Evolutionary conservation across 1,284 basidiomycete genomes (phyloP), one percentile per base, ranked within the genome.

Genomic region (Moesziomyces globuligerus): DNA sequence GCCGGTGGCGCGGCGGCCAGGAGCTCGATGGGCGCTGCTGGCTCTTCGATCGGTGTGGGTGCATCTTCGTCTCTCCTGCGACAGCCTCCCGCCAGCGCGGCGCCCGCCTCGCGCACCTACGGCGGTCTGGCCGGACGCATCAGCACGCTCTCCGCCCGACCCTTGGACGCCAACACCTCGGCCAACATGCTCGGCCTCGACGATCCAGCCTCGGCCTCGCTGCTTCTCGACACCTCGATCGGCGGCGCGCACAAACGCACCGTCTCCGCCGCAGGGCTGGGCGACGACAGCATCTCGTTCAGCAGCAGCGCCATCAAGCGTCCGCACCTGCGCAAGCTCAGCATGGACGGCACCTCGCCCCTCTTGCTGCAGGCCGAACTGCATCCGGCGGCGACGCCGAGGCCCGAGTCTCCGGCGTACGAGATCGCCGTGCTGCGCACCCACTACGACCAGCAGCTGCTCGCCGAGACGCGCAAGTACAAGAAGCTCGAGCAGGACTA

Each of bases 371-470:
- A 58, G 36, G 48, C 48, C 10, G 59, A 62, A 2, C 28, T 61
- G 21, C 58, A 49, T 38, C 68, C 68, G 4, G 55, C 69, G 1
- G 38, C 48, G 17, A 52, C 62, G 4, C 51, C 60, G 4, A 58
- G 66, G 2, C 64, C 67, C 34, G 64, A 60, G 26, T 61, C 53
- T 3, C 59, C 64, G 13, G 54, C 70, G 3, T 76, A 76, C 43
- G 74, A 76, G 41, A 67, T 78, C 24, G 47, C 61, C 0, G 58
- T 76, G 17, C 51, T 78, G 4, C 72, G 75, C 2, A 65, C 66
- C 1, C 64, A 78, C 42, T 76, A 74, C 48, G 76, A 78, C 32
- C 71, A 72, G 26, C 70, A 75, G 24, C 48, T 79, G 0, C 70
- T 77, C 18, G 37, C 57, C 6, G 70, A 80, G 25, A 38, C 48